These are phyloP conservation scores for Suillus ampliporus DNA, from an alignment of 768 basidiomycete species.

Conservation along the genomic window DNA sequence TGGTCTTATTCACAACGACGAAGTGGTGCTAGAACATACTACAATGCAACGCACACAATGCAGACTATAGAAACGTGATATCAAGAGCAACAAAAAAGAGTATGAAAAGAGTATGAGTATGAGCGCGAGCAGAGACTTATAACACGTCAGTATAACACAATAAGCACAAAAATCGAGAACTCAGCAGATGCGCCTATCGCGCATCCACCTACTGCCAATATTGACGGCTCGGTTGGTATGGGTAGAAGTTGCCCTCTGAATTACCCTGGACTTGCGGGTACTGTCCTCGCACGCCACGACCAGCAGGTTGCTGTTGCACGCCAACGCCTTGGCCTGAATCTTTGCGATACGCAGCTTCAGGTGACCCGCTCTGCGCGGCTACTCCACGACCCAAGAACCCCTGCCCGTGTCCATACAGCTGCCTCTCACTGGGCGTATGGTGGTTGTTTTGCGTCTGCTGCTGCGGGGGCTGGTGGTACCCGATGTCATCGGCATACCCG, in stretches of 20 bases:
- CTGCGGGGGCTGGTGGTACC: conserved; percentile 59
- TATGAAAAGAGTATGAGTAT: conserved; percentile 18
- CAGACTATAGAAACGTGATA: conserved; percentile 18
- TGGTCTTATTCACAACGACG: conserved; percentile 1
- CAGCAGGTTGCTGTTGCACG: conserved; percentile 46
- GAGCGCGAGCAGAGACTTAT: neutral
- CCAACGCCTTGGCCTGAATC: conserved; percentile 33
- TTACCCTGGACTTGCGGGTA: conserved; percentile 42
- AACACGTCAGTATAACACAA: conserved; percentile 4
- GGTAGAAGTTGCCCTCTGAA: conserved; percentile 72
- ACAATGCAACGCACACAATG: conserved; percentile 5
- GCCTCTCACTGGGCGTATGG: conserved; percentile 8
- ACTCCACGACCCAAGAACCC: conserved; percentile 35
- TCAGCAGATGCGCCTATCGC: conserved; percentile 12
- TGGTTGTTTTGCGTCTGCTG: conserved; percentile 53
- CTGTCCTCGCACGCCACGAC: conserved; percentile 52
- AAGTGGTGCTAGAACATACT: conserved; percentile 3
- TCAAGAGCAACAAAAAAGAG: conserved; percentile 19
- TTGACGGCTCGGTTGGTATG: conserved; percentile 70
- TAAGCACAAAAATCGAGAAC: conserved; percentile 15
- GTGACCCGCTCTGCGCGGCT: conserved; percentile 52
- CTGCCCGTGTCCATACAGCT: conserved; percentile 4
- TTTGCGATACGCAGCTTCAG: conserved; percentile 59
- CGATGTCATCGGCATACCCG: conserved; percentile 47
- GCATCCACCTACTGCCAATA: conserved; percentile 48